Percentiles rank a stretch among this genome's conserved stretches.
Evolutionary conservation across 305 asterid genomes (phyloP).

Genomic region (Fraxinus paxiana): DNA sequence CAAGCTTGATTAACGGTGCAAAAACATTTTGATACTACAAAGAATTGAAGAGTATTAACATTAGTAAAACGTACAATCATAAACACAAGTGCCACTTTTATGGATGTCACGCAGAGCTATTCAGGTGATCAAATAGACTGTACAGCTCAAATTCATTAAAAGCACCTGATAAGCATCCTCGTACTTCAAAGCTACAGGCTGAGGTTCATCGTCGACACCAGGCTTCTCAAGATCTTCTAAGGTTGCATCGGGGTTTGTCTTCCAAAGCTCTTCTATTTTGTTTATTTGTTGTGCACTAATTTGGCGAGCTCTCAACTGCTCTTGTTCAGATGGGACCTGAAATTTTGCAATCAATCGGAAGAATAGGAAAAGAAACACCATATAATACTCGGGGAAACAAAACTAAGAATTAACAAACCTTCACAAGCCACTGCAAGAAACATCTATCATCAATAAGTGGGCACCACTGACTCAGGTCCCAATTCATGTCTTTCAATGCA

Average conservation of each 20-base stretch:
- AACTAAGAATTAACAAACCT: conserved; percentile 44
- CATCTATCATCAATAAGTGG: conserved; percentile 99
- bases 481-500: conserved; percentile 96
- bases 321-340: conserved; percentile 98
- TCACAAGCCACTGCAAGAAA: conserved; percentile 95
- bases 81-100: conserved; percentile 1
- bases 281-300: conserved; percentile 98
- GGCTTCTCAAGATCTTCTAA: conserved; percentile 99
- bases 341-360: conserved; percentile 23
- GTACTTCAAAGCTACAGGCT: conserved; percentile 82
- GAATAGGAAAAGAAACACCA: conserved; percentile 17
- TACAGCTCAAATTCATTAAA: conserved; percentile 6
- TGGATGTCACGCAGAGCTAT: neutral
- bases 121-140: conserved; percentile 18
- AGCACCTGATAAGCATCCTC: conserved; percentile 99
- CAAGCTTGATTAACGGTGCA: conserved; percentile 97
- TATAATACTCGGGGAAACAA: conserved; percentile 14
- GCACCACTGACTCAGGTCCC: conserved; percentile 99
- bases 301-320: conserved; percentile 97
- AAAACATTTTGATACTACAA: conserved; percentile 96
- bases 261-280: conserved; percentile 99
- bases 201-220: conserved; percentile 99
- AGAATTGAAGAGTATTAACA: conserved; percentile 18
- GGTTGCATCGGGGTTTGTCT: conserved; percentile 94
- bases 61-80: conserved; percentile 17